Evolutionary conservation across 495 filamentous ascomycete species (phyloP).

Genomic region (Penicillium lividum): DNA sequence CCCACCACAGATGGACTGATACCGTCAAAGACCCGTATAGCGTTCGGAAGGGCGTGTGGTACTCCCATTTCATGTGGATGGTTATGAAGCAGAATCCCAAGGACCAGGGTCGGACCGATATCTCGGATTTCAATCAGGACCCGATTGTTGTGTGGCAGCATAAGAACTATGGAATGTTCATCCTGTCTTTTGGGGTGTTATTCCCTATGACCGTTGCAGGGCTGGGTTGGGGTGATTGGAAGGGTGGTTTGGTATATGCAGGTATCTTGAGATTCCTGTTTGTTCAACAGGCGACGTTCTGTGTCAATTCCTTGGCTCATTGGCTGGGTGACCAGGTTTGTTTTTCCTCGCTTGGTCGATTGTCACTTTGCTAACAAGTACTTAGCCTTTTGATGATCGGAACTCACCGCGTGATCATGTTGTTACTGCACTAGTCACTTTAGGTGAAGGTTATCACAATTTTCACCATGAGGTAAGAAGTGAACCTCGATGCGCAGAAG

Average conservation of each 20-base stretch:
- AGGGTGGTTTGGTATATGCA: slow-evolving; percentile 82
- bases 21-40: slow-evolving; percentile 95
- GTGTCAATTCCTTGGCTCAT: slow-evolving; percentile 88
- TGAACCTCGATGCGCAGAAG: background rate
- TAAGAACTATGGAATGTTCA: slow-evolving; percentile 75
- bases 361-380: background rate
- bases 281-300: slow-evolving; percentile 90
- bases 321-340: slow-evolving; percentile 78
- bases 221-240: slow-evolving; percentile 78
- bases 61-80: slow-evolving; percentile 90
- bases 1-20: slow-evolving; percentile 94
- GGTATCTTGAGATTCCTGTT: slow-evolving; percentile 89
- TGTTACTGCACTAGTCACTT: slow-evolving; percentile 84
- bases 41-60: slow-evolving; percentile 87
- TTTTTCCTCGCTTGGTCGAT: background rate
- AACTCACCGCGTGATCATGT: slow-evolving; percentile 92
- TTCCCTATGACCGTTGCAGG: slow-evolving; percentile 79
- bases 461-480: slow-evolving; percentile 73
- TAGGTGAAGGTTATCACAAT: slow-evolving; percentile 94
- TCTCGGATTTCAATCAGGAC: slow-evolving; percentile 88
- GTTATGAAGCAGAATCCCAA: slow-evolving; percentile 83
- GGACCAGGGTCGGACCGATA: slow-evolving; percentile 83
- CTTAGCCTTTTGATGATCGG: slow-evolving; percentile 84
- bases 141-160: slow-evolving; percentile 87
- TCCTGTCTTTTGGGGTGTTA: slow-evolving; percentile 76